Base-by-base conservation (phyloP, 1,284 basidiomycete species). In the Stereum hirsutum region DNA sequence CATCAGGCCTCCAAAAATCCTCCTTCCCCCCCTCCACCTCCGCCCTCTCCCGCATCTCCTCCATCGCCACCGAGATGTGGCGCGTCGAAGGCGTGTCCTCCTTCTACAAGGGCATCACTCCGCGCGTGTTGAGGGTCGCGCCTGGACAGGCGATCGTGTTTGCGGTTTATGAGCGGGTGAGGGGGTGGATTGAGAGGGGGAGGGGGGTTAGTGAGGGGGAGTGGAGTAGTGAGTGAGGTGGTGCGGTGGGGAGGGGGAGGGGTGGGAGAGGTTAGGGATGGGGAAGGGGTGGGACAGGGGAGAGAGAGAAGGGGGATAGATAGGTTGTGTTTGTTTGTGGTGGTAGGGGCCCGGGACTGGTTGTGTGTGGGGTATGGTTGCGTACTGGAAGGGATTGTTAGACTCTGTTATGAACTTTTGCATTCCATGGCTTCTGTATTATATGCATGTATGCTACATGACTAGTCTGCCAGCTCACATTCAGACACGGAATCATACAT, bases 31-130 rank as follows among this genome's bases (percentile, higher is more conserved):
- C 83, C 0, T 91, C 90, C 15, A 81, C 85, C 57, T 82, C 84
- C 2, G 89, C 94, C 5, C 64, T 81, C 44, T 64, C 77, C 57
- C 78, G 94, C 17, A 86, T 99, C 55, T 61, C 75, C 15, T 74
- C 75, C 38, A 95, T 99, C 49, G 82, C 90, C 27, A 63, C 65
- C 19, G 92, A 95, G 45, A 97, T 99, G 92, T 98, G 93, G 82
- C 78, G 74, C 48, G 76, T 83, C 57, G 96, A 99, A 65, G 95
- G 94, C 27, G 68, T 85, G 15, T 68, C 68, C 42, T 93, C 93
- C 44, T 97, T 98, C 66, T 97, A 95, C 69, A 94, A 93, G 68
- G 91, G 95, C 41, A 98, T 99, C 63, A 98, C 94, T 2, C 95
- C 96, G 34, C 78, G 96, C 44, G 93, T 99, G 32, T 72, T 97